Evolutionary conservation across 345 rosid species (phyloP).

Genomic region (Bruguiera gymnorhiza): DNA sequence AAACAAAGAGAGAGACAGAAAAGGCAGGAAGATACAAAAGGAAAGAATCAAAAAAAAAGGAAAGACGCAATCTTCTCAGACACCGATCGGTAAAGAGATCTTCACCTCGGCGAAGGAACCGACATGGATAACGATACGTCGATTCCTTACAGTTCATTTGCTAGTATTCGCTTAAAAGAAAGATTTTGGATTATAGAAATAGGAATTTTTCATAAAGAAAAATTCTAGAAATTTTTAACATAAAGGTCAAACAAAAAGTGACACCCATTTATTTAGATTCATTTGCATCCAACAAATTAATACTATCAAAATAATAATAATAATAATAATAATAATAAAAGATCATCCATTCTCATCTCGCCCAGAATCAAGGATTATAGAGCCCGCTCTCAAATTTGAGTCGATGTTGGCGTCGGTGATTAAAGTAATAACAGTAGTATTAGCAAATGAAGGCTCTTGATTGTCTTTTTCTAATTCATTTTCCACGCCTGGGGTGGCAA

Average conservation of each 20-base stretch:
- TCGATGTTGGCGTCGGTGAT: slow-evolving; percentile 16
- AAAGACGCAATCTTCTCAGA: too few species aligned
- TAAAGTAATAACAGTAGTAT: slow-evolving; percentile 1
- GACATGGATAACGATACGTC: too few species aligned
- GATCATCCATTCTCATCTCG: slow-evolving; percentile 14
- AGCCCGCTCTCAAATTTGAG: slow-evolving; percentile 11
- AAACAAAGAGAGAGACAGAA: too few species aligned
- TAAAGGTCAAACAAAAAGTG: neutral
- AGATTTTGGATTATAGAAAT: too few species aligned
- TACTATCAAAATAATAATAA: slow-evolving; percentile 14
- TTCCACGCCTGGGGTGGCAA: slow-evolving; percentile 22
- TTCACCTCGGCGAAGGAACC: too few species aligned
- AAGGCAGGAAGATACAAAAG: too few species aligned
- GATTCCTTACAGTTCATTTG: too few species aligned
- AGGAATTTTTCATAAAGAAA: too few species aligned
- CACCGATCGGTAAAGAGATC: too few species aligned
- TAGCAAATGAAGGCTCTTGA: neutral
- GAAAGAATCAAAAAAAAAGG: too few species aligned
- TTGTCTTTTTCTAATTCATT: slow-evolving; percentile 19
- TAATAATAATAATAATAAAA: neutral
- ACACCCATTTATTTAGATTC: slow-evolving; percentile 24
- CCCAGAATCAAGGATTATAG: slow-evolving; percentile 1
- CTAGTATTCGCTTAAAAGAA: too few species aligned
- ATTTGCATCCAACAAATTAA: slow-evolving; percentile 19
- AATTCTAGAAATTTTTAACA: too few species aligned